Evolutionary conservation across 2,329 filamentous ascomycete species (phyloP).

Genomic region (Sporothrix inflata): DNA sequence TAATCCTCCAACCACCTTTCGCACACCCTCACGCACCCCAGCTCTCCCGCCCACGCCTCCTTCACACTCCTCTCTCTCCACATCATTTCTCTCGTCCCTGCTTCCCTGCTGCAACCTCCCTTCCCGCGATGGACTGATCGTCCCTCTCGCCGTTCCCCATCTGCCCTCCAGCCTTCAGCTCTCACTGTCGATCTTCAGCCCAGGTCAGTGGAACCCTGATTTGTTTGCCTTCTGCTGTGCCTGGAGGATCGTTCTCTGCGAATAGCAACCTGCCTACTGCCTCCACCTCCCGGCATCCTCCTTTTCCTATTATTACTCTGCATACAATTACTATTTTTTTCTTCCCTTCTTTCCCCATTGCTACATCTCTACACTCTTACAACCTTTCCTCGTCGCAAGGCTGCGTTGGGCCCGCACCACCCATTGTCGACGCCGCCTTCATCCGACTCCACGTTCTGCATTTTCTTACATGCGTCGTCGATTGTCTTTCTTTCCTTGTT

Average conservation of each 20-base stretch:
- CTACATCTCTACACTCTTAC: not conserved
- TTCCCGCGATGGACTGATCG: constrained; percentile 21
- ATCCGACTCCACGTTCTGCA: not conserved
- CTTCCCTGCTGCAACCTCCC: not conserved
- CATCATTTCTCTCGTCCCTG: not conserved
- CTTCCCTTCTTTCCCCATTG: not conserved
- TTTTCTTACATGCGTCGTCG: not conserved
- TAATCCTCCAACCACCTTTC: not conserved
- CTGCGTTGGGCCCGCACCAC: constrained; percentile 12
- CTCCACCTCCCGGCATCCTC: constrained; percentile 2
- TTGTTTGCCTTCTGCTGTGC: constrained; percentile 16
- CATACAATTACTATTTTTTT: not conserved
- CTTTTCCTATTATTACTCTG: constrained; percentile 2
- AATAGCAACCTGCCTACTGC: not conserved
- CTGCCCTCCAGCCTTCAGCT: constrained; percentile 3
- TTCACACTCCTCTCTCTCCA: constrained; percentile 8
- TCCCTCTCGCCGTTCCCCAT: constrained; percentile 14
- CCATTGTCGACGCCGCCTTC: not conserved
- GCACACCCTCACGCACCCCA: not conserved
- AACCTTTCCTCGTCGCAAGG: constrained; percentile 6
- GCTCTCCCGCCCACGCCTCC: not conserved
- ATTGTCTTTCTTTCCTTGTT: not conserved
- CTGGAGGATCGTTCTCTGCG: constrained; percentile 16
- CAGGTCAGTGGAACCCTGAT: constrained; percentile 28
- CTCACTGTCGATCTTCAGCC: constrained; percentile 27